These are phyloP conservation scores for Magnaporthiopsis incrustans DNA, from an alignment of 2,329 filamentous ascomycete species.

Conservation along the genomic window DNA sequence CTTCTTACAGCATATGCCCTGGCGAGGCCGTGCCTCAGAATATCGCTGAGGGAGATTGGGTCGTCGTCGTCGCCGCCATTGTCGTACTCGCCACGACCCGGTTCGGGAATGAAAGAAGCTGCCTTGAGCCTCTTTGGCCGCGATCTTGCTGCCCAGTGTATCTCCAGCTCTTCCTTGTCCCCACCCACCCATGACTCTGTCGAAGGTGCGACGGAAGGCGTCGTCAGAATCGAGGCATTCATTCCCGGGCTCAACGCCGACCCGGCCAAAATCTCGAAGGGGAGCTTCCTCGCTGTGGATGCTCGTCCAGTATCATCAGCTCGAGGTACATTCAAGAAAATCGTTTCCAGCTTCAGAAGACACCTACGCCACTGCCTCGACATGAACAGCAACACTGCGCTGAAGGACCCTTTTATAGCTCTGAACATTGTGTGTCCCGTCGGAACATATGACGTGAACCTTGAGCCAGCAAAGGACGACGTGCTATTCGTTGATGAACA, in stretches of 20 bases:
- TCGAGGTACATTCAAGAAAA: slow-evolving; percentile 51
- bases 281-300: slow-evolving; percentile 60
- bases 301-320: slow-evolving; percentile 51
- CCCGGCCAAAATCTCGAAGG: slow-evolving; percentile 33
- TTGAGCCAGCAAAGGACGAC: slow-evolving; percentile 65
- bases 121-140: slow-evolving; percentile 55
- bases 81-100: slow-evolving; percentile 51
- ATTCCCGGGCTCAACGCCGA: slow-evolving; percentile 45
- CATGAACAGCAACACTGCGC: slow-evolving; percentile 13
- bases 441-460: slow-evolving; percentile 61
- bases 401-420: slow-evolving; percentile 51
- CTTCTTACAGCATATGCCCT: slow-evolving; percentile 59
- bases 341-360: slow-evolving; percentile 45
- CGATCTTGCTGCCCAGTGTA: slow-evolving; percentile 15
- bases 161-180: neutral
- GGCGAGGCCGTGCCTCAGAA: slow-evolving; percentile 52
- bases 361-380: slow-evolving; percentile 29
- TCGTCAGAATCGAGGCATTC: slow-evolving; percentile 40
- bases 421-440: slow-evolving; percentile 55
- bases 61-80: slow-evolving; percentile 46
- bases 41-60: slow-evolving; percentile 53
- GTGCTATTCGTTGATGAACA: slow-evolving; percentile 56
- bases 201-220: neutral
- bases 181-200: slow-evolving; percentile 8
- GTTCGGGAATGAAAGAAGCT: slow-evolving; percentile 45